A percentile compares a stretch with the other conserved stretches of the same genome.
Evolutionary conservation across 75 land plant species (phyloP).

Genomic region (Pinus taeda): DNA sequence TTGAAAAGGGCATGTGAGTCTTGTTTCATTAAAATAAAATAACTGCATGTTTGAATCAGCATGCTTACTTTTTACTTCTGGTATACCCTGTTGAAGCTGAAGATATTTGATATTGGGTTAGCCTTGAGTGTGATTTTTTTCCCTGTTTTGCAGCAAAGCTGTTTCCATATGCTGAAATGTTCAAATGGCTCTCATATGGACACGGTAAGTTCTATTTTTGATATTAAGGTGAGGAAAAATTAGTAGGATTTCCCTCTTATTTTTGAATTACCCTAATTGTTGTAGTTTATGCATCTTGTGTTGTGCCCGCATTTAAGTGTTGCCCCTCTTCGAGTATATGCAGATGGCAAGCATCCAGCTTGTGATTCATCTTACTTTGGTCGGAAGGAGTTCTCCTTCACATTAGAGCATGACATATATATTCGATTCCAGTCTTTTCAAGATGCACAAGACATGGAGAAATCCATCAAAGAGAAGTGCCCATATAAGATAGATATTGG

Average conservation of each 20-base stretch:
- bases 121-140: not conserved
- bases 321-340: not conserved
- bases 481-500: slow-evolving; percentile 97
- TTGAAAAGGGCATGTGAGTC: not conserved
- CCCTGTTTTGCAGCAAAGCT: slow-evolving; percentile 60
- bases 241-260: not conserved
- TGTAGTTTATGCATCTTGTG: slow-evolving; percentile 3
- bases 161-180: slow-evolving; percentile 80
- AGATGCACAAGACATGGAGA: slow-evolving; percentile 69
- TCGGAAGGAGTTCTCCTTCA: slow-evolving; percentile 91
- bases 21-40: not conserved
- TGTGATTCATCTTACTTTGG: slow-evolving; percentile 78
- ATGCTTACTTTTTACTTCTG: not conserved
- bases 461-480: slow-evolving; percentile 70
- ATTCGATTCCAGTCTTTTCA: slow-evolving; percentile 86
- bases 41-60: no score
- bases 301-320: not conserved
- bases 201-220: slow-evolving; percentile 49
- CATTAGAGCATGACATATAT: slow-evolving; percentile 79
- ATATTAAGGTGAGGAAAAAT: not conserved
- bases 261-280: not conserved
- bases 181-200: slow-evolving; percentile 93
- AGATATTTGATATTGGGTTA: not conserved
- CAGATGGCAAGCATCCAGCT: slow-evolving; percentile 95
- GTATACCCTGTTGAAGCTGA: not conserved